Evolutionary conservation across 768 basidiomycete species (phyloP).

Genomic region (Suillus ampliporus): DNA sequence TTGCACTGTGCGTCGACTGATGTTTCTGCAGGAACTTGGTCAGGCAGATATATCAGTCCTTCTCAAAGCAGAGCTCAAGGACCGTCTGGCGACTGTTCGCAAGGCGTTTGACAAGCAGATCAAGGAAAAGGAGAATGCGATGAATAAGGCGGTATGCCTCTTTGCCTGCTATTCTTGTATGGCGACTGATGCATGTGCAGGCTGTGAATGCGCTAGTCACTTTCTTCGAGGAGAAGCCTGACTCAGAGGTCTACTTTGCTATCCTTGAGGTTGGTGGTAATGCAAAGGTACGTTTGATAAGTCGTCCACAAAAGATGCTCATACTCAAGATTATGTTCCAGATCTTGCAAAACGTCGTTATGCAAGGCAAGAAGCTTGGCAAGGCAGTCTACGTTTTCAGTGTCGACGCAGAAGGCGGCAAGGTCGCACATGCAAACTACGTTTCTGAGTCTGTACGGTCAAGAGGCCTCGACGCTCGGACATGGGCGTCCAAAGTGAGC

Average conservation of each 20-base stretch:
- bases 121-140: constrained; percentile 80
- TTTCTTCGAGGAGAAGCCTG: constrained; percentile 80
- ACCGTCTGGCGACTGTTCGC: constrained; percentile 70
- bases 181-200: constrained; percentile 42
- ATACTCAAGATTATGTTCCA: constrained; percentile 32
- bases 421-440: constrained; percentile 88
- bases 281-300: constrained; percentile 66
- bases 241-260: constrained; percentile 72
- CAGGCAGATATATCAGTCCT: constrained; percentile 90
- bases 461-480: constrained; percentile 79
- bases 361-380: constrained; percentile 77
- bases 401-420: constrained; percentile 66
- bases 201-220: constrained; percentile 70
- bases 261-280: constrained; percentile 82
- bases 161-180: neutral
- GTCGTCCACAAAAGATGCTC: neutral
- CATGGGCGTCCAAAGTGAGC: constrained; percentile 83
- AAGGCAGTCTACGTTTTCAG: constrained; percentile 93
- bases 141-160: constrained; percentile 73
- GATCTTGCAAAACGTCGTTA: constrained; percentile 77
- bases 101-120: constrained; percentile 85
- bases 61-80: constrained; percentile 78
- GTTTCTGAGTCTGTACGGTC: constrained; percentile 67
- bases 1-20: constrained; percentile 6
- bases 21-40: constrained; percentile 71